Percentiles rank a stretch among this genome's conserved stretches.
phyloP scores from a whole-genome alignment of 78 protist species.

The Emiliania huxleyi region DNA sequence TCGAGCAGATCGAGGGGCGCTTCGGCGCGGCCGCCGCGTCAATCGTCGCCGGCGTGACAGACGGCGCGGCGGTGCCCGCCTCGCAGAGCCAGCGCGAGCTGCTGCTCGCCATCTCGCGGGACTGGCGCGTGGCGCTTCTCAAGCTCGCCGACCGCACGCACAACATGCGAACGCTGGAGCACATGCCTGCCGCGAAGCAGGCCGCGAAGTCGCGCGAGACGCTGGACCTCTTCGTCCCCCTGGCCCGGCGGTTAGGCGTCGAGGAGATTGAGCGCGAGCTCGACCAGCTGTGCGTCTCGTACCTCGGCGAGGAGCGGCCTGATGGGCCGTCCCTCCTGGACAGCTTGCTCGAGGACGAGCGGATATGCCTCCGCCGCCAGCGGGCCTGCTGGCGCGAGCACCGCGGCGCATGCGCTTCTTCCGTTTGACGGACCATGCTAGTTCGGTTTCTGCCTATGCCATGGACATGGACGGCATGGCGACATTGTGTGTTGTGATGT shows the following conservation, averaged over 20 bases:
- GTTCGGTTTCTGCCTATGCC: too few species aligned
- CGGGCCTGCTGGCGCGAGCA: too few species aligned
- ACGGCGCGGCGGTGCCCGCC: not conserved
- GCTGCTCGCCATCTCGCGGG: not conserved
- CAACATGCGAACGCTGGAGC: slow-evolving; percentile 21
- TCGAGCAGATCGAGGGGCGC: not conserved
- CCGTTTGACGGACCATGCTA: too few species aligned
- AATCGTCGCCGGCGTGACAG: slow-evolving; percentile 18
- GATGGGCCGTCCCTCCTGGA: too few species aligned
- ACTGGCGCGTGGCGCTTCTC: slow-evolving; percentile 16
- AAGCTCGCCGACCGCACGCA: slow-evolving; percentile 32
- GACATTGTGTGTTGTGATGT: too few species aligned
- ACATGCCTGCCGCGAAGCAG: slow-evolving; percentile 19
- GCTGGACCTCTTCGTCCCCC: slow-evolving; percentile 15
- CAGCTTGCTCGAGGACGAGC: too few species aligned
- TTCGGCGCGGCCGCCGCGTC: not conserved
- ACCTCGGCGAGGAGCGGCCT: too few species aligned
- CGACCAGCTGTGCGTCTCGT: not conserved
- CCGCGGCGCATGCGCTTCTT: too few species aligned
- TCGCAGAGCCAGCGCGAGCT: not conserved
- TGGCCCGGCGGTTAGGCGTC: not conserved
- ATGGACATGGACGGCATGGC: too few species aligned
- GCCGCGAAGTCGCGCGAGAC: not conserved
- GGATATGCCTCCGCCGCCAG: too few species aligned
- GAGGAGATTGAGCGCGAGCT: not conserved